Conservation (phyloP, 805 yeast genomes). For the Jamesozyma gamospora region DNA sequence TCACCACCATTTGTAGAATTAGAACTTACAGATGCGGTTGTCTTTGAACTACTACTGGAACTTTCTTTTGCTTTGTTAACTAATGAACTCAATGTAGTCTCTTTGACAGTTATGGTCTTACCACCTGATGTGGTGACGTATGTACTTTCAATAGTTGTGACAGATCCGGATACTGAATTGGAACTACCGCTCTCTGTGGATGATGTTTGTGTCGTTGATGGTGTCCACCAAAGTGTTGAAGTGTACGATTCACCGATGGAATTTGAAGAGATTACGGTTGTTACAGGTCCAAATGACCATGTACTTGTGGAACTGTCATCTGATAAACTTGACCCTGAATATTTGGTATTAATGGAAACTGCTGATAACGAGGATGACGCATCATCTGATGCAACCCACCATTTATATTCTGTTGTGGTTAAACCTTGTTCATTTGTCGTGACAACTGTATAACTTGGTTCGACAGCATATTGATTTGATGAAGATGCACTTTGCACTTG, state of each 20-base stretch:
- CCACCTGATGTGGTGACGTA: conserved; percentile 1
- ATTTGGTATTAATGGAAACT: too few relatives aligned
- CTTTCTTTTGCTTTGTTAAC: not conserved
- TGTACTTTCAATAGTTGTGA: conserved; percentile 1
- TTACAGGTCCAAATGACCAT: conserved; percentile 12
- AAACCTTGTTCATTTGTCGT: conserved; percentile 14
- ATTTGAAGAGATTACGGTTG: conserved; percentile 14
- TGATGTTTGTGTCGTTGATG: too few relatives aligned
- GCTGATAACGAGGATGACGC: not conserved
- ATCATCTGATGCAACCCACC: conserved; percentile 6
- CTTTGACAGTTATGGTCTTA: not conserved
- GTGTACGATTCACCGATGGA: conserved; percentile 17
- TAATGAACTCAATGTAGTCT: conserved; percentile 1
- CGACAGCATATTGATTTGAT: conserved; percentile 6
- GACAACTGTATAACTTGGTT: conserved; percentile 10
- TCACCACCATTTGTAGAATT: conserved; percentile 11
- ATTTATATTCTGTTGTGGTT: conserved; percentile 12
- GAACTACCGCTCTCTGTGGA: conserved; percentile 1
- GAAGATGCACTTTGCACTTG: not conserved
- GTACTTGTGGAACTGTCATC: conserved; percentile 2
- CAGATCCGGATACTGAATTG: conserved; percentile 1
- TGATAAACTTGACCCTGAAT: too few relatives aligned
- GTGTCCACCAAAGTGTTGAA: conserved; percentile 27
- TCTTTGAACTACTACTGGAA: not conserved
- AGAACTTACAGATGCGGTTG: conserved; percentile 8